Conservation (phyloP, 179 eudicot genomes). For the Heliamphora pulchella region DNA sequence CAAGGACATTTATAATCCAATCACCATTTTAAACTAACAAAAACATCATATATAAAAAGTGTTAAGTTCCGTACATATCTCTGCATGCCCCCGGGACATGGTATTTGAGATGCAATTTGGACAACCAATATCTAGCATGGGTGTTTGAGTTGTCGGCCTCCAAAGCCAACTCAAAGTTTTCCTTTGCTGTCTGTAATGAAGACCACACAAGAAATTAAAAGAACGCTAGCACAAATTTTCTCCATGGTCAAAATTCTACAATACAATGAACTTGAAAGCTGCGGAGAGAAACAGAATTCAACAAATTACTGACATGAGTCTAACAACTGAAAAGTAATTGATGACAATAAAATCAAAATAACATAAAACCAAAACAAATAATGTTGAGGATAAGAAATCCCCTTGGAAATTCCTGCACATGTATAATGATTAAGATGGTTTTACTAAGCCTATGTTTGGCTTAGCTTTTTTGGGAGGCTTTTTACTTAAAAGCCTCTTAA, state of each 20-base stretch:
- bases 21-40: neutral
- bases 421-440: neutral
- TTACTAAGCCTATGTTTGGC: too few relatives aligned
- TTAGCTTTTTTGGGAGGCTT: too few relatives aligned
- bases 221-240: neutral
- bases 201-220: neutral
- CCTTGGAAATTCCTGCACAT: neutral
- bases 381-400: neutral
- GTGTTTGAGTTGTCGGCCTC: slow-evolving; percentile 67
- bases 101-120: slow-evolving; percentile 72
- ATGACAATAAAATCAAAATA: neutral
- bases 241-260: slow-evolving; percentile 1
- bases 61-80: slow-evolving; percentile 50
- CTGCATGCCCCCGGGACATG: slow-evolving; percentile 86
- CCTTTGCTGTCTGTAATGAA: slow-evolving; percentile 67
- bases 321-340: neutral
- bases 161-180: slow-evolving; percentile 85
- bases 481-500: too few relatives aligned
- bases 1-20: neutral
- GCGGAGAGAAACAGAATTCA: neutral
- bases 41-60: neutral
- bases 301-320: neutral
- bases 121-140: slow-evolving; percentile 48
- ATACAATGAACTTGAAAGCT: slow-evolving; percentile 3
- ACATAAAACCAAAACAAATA: neutral